A percentile compares a stretch with the other conserved stretches of the same genome.
Conservation (phyloP, 495 filamentous ascomycete genomes). For the Daldinia childiae region DNA sequence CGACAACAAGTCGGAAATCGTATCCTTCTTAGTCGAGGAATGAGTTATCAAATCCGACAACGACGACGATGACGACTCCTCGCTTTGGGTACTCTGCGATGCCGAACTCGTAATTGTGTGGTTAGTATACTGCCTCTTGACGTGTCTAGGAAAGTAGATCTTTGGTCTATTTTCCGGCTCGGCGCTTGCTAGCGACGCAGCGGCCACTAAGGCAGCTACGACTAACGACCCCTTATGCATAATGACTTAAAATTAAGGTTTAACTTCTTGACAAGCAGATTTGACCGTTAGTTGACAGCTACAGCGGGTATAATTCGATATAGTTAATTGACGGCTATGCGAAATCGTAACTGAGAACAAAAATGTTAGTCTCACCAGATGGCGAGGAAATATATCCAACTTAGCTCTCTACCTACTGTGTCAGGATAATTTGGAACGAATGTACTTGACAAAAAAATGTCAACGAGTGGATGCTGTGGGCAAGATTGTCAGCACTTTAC, state of each 20-base stretch:
- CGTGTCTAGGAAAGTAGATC: conserved; percentile 68
- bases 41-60: conserved; percentile 25
- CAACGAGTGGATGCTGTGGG: conserved; percentile 65
- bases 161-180: conserved; percentile 56
- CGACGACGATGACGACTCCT: neutral
- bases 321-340: conserved; percentile 38
- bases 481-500: conserved; percentile 41
- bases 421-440: conserved; percentile 64
- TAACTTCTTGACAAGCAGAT: conserved; percentile 27
- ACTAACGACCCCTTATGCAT: conserved; percentile 62
- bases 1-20: conserved; percentile 43
- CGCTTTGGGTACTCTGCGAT: conserved; percentile 37
- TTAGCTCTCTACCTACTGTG: conserved; percentile 57
- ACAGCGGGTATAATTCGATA: conserved; percentile 22
- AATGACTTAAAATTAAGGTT: conserved; percentile 42
- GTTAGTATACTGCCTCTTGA: conserved; percentile 66
- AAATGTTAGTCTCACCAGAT: conserved; percentile 41
- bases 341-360: conserved; percentile 44
- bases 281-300: conserved; percentile 30
- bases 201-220: conserved; percentile 61
- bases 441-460: conserved; percentile 69
- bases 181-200: conserved; percentile 59
- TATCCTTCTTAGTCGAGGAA: conserved; percentile 47
- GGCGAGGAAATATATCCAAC: conserved; percentile 14
- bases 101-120: conserved; percentile 54